Evolutionary conservation across 2,329 filamentous ascomycete species (phyloP).

Genomic region (Ramularia endophylla): DNA sequence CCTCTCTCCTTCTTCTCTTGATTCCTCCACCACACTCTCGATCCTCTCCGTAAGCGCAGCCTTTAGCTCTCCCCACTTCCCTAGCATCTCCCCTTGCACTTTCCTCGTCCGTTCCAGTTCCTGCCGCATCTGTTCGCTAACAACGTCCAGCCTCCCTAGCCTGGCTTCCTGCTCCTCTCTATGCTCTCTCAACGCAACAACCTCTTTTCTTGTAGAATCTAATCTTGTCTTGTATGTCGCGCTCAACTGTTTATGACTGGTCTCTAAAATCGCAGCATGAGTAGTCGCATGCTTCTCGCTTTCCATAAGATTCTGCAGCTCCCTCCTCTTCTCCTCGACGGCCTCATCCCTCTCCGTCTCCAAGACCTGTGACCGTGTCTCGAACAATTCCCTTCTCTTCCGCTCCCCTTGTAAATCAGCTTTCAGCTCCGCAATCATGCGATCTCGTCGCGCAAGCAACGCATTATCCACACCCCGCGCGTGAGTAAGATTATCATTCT

Average conservation of each 20-base stretch:
- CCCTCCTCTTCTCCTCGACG: constrained; percentile 52
- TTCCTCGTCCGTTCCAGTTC: constrained; percentile 57
- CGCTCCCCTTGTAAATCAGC: constrained; percentile 59
- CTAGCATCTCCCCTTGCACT: constrained; percentile 57
- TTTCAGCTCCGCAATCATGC: constrained; percentile 65
- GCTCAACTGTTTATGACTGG: constrained; percentile 64
- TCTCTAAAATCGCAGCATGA: constrained; percentile 62
- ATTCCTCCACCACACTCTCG: constrained; percentile 53
- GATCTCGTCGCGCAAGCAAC: constrained; percentile 64
- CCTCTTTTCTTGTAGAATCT: constrained; percentile 38
- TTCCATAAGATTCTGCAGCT: constrained; percentile 54
- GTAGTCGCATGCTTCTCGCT: constrained; percentile 49
- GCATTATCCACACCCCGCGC: constrained; percentile 67
- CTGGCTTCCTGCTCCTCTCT: constrained; percentile 57
- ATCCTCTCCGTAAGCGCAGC: constrained; percentile 57
- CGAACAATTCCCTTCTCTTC: constrained; percentile 54
- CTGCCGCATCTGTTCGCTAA: constrained; percentile 67
- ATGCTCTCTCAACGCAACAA: constrained; percentile 51
- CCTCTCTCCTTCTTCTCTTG: constrained; percentile 50
- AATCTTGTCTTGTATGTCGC: constrained; percentile 55
- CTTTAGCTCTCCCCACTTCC: constrained; percentile 60
- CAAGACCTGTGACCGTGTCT: constrained; percentile 55
- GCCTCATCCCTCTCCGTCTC: constrained; percentile 59
- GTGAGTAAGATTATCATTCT: constrained; percentile 64
- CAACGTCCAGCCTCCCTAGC: constrained; percentile 58